Percentiles rank a stretch among this genome's conserved stretches.
Conservation (phyloP, 129 eudicot species). For the Flaveria brownii region DNA sequence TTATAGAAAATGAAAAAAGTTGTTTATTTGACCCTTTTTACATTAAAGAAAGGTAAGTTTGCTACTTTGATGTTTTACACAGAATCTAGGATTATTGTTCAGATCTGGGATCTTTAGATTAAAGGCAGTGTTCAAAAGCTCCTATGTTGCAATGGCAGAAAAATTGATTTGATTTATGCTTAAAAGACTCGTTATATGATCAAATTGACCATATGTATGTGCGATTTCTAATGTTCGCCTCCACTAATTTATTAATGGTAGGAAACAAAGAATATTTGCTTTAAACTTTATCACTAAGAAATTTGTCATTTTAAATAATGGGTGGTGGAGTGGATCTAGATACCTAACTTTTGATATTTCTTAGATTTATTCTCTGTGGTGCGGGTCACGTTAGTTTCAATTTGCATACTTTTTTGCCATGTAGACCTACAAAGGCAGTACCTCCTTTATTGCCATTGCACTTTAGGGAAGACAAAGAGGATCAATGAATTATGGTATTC, state of each 20-base stretch:
- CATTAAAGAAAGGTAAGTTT: conserved; percentile 30
- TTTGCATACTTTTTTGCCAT: conserved; percentile 33
- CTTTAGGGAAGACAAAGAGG: conserved; percentile 36
- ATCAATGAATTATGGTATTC: conserved; percentile 36
- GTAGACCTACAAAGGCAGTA: conserved; percentile 29
- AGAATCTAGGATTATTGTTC: not conserved
- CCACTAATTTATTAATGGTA: conserved; percentile 20
- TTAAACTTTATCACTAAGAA: conserved; percentile 24
- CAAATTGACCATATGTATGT: not conserved
- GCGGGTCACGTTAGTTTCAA: conserved; percentile 41
- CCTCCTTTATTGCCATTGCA: conserved; percentile 26
- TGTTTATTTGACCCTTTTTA: conserved; percentile 22
- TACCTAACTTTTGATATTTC: conserved; percentile 28
- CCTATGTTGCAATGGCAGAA: not conserved
- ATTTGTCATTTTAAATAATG: conserved; percentile 10
- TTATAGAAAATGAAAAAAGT: conserved; percentile 13
- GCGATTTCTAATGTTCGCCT: conserved; percentile 1
- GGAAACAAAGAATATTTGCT: conserved; percentile 30
- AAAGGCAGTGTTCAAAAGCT: conserved; percentile 1
- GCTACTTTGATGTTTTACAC: conserved; percentile 17
- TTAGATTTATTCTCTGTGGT: conserved; percentile 27
- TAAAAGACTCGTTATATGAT: conserved; percentile 12
- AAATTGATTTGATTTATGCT: not conserved
- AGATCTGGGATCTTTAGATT: conserved; percentile 9
- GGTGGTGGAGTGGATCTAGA: conserved; percentile 34